phyloP scores from a whole-genome alignment of 805 yeast species.

The Lachancea sp. region DNA sequence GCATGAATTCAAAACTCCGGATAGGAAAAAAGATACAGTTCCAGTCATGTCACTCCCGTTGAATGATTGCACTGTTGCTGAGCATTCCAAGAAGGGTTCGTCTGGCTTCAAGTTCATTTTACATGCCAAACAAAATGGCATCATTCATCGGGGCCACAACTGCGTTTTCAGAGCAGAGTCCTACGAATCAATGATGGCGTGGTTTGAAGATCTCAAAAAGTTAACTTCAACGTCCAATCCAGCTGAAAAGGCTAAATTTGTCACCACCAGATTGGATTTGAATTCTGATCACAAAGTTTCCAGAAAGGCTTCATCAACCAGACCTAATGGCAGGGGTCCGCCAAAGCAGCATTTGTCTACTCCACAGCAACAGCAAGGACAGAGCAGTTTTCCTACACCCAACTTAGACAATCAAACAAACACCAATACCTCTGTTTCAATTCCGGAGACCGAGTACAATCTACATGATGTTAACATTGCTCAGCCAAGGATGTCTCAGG shows the following conservation, averaged over 20 bases:
- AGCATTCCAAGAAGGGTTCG: constrained; percentile 71
- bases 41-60: constrained; percentile 81
- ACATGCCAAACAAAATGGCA: constrained; percentile 66
- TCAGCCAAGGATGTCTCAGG: constrained; percentile 2
- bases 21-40: constrained; percentile 69
- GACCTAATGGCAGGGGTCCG: background rate
- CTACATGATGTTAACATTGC: background rate
- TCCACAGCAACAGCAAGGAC: constrained; percentile 1
- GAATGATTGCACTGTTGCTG: constrained; percentile 74
- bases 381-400: constrained; percentile 4
- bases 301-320: constrained; percentile 1
- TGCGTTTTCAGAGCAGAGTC: constrained; percentile 93
- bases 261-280: constrained; percentile 24
- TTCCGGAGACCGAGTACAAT: constrained; percentile 8
- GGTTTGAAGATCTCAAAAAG: constrained; percentile 75
- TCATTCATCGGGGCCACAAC: constrained; percentile 76
- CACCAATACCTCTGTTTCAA: constrained; percentile 15
- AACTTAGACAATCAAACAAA: constrained; percentile 18
- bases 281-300: constrained; percentile 9
- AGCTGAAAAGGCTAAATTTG: constrained; percentile 46
- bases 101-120: constrained; percentile 72
- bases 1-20: constrained; percentile 84
- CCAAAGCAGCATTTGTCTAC: constrained; percentile 5
- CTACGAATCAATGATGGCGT: constrained; percentile 68
- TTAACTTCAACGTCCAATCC: constrained; percentile 61